phyloP scores from a whole-genome alignment of 768 basidiomycete genomes.

The Hebeloma cylindrosporum region DNA sequence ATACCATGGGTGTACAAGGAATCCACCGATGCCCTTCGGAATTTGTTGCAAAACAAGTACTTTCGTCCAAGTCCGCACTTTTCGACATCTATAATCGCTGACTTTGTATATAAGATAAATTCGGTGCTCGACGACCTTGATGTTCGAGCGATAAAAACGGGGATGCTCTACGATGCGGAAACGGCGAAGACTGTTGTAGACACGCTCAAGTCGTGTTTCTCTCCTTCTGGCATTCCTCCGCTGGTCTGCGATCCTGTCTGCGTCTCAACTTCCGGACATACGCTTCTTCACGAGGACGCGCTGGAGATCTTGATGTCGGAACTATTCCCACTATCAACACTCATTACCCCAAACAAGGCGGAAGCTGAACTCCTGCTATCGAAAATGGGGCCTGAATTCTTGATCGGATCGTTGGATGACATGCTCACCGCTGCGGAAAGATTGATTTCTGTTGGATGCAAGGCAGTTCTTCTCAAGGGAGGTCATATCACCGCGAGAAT shows the following conservation, averaged over 20 bases:
- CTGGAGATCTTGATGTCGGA: constrained; percentile 54
- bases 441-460: constrained; percentile 48
- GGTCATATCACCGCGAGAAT: constrained; percentile 62
- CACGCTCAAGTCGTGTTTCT: constrained; percentile 47
- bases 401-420: constrained; percentile 49
- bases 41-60: constrained; percentile 76
- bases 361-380: constrained; percentile 75
- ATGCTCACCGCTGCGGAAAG: constrained; percentile 59
- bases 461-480: constrained; percentile 79
- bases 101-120: constrained; percentile 55
- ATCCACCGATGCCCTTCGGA: constrained; percentile 65
- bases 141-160: constrained; percentile 78
- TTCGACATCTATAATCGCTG: constrained; percentile 2
- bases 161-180: constrained; percentile 76
- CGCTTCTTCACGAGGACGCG: constrained; percentile 67
- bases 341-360: constrained; percentile 84
- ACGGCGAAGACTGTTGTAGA: constrained; percentile 52
- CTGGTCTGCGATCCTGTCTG: constrained; percentile 89
- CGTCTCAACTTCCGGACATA: constrained; percentile 87
- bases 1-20: constrained; percentile 79
- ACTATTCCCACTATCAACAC: constrained; percentile 67
- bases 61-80: constrained; percentile 12
- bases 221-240: constrained; percentile 36
- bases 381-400: constrained; percentile 22
- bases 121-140: constrained; percentile 73